Evolutionary conservation across 2,329 filamentous ascomycete genomes (phyloP), one percentile per base, ranked within the genome.

Genomic region (Aspergillus floridensis): DNA sequence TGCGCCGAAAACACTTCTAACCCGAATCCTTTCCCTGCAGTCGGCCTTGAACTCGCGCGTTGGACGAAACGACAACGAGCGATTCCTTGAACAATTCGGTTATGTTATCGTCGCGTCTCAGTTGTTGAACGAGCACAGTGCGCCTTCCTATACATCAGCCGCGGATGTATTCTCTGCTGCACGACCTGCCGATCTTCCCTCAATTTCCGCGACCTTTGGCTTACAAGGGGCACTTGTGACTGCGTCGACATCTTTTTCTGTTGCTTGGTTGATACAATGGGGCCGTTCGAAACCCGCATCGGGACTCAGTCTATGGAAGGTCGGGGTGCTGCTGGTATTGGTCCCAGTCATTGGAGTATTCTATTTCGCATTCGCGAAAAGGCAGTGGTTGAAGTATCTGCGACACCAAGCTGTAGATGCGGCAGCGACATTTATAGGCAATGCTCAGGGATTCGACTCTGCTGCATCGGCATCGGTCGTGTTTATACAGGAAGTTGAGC

Each of bases 21-120:
- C 53, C 6, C 38, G 2, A n/a, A 48, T 32, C 16, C 26, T 11
- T 19, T 10, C 21, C 41, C 22, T 46, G 26, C 12, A 76, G 74
- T 70, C 70, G 12, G 69, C 69, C 11, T 57, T 76, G 62, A 76
- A 74, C 63, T 68, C 69, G 44, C 72, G 64, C 62, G 83, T 96
- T 63, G 88, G 90, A 57, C 84, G 88, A 65, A 86, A 85, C 66
- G 92, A 96, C 68, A 96, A 93, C 72, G 84, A 88, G 66, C 88
- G 88, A 65, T 96, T 97, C 70, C 83, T 96, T 60, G 93, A 97
- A 76, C 90, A 92, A 71, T 97, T 97, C 70, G 90, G 93, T 64
- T 97, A 97, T 77, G 89, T 91, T 22, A 91, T 97, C 65, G 90
- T 97, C 70, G 92, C 92, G 53, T 97, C 93, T 22, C 92, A 96